These are phyloP conservation scores for Calonectria pseudoreteaudii DNA, from an alignment of 2,329 filamentous ascomycete species.

Conservation along the genomic window DNA sequence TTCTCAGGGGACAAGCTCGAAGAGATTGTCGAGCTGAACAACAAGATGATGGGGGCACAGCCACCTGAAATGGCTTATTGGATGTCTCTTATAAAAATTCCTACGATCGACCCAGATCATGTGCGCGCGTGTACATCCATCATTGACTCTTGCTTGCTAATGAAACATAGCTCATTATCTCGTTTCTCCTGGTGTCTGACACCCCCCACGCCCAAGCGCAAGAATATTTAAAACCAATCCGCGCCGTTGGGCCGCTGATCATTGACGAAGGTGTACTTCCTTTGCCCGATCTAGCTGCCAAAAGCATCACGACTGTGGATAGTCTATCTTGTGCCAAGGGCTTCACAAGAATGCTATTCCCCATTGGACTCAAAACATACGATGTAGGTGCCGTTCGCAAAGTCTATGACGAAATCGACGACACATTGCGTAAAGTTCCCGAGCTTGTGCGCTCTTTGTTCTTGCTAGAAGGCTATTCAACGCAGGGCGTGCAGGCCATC, in stretches of 20 bases:
- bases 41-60: constrained; percentile 32
- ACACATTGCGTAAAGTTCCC: constrained; percentile 26
- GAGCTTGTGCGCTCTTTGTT: constrained; percentile 51
- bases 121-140: not conserved
- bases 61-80: constrained; percentile 28
- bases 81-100: constrained; percentile 33
- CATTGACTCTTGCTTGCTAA: not conserved
- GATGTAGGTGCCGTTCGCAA: constrained; percentile 40
- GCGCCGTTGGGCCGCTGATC: constrained; percentile 51
- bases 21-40: constrained; percentile 23
- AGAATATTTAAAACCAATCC: constrained; percentile 54
- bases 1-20: constrained; percentile 45
- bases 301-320: constrained; percentile 53
- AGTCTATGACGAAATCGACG: constrained; percentile 47
- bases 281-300: constrained; percentile 56
- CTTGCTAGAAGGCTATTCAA: constrained; percentile 65
- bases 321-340: constrained; percentile 55
- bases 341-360: constrained; percentile 53
- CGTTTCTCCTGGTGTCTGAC: constrained; percentile 55
- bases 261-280: constrained; percentile 45
- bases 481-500: constrained; percentile 20
- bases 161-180: constrained; percentile 49
- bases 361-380: constrained; percentile 55
- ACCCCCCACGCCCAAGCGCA: constrained; percentile 50
- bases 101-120: constrained; percentile 27